Conservation (phyloP, 2,329 filamentous ascomycete species). For the Cladosporium phlei region DNA sequence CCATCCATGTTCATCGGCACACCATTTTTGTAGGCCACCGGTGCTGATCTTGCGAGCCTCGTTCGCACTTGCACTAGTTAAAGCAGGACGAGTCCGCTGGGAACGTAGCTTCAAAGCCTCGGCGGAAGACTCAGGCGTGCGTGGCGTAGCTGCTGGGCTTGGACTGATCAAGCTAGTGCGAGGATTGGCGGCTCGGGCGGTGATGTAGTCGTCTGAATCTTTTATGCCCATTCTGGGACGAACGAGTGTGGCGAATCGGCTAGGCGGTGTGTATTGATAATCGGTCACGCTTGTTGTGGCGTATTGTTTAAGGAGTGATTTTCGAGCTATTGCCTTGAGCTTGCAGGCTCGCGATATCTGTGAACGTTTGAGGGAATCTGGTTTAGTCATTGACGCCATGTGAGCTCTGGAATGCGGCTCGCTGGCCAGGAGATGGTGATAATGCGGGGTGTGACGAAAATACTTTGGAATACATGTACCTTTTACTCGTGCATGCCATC, state of each 20-base stretch:
- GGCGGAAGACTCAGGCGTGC: slow-evolving; percentile 27
- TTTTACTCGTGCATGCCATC: too few relatives aligned
- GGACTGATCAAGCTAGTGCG: slow-evolving; percentile 32
- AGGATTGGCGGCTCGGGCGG: slow-evolving; percentile 32
- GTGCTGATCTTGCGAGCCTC: slow-evolving; percentile 25
- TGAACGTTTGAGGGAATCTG: neutral
- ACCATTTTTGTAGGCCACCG: slow-evolving; percentile 14
- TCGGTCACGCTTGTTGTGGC: neutral
- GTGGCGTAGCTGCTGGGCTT: slow-evolving; percentile 22
- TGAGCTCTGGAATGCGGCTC: slow-evolving; percentile 5
- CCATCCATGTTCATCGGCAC: slow-evolving; percentile 20
- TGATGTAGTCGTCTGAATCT: slow-evolving; percentile 35
- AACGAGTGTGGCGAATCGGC: neutral
- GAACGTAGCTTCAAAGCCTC: slow-evolving; percentile 23
- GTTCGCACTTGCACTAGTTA: slow-evolving; percentile 23
- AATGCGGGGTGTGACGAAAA: too few relatives aligned
- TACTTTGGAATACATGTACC: too few relatives aligned
- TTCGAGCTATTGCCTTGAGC: slow-evolving; percentile 17
- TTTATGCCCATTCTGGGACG: slow-evolving; percentile 28
- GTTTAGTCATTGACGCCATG: neutral
- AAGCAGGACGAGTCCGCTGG: slow-evolving; percentile 14
- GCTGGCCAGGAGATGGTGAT: slow-evolving; percentile 7
- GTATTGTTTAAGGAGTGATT: slow-evolving; percentile 17
- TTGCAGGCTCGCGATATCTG: slow-evolving; percentile 2
- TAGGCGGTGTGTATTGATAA: neutral